phyloP scores from a whole-genome alignment of 1,284 basidiomycete species.

The Tilletia caries region DNA sequence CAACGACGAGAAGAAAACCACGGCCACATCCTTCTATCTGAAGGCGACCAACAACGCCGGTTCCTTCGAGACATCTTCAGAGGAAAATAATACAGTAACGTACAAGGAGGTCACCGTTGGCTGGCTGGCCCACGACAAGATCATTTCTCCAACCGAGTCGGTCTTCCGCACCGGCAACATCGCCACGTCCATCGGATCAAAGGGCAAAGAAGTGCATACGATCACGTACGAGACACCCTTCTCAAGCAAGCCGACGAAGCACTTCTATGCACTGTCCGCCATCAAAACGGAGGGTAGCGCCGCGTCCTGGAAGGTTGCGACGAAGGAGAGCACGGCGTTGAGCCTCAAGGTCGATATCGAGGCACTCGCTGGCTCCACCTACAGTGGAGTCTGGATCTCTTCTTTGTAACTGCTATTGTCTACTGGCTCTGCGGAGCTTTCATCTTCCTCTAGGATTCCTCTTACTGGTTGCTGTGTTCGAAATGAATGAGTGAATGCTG shows the following conservation, averaged over 20 bases:
- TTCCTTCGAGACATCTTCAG: background rate
- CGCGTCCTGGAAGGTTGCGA: background rate
- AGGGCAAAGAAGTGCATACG: background rate
- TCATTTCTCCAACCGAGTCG: background rate
- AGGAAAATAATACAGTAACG: background rate
- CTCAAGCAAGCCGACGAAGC: background rate
- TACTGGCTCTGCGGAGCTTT: background rate
- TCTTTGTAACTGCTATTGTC: background rate
- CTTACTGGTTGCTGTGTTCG: too few species aligned
- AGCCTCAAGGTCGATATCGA: background rate
- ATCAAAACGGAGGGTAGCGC: background rate
- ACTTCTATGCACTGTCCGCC: background rate
- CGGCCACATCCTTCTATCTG: background rate
- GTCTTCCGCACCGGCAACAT: background rate
- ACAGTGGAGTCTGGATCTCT: background rate
- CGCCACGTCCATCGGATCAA: background rate
- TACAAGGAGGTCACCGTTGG: conserved; percentile 1
- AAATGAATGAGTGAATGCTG: too few species aligned
- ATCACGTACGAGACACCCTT: background rate
- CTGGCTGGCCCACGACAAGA: conserved; percentile 12
- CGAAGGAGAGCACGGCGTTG: background rate
- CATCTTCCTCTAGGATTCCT: background rate
- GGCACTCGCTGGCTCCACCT: background rate
- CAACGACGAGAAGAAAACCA: background rate
- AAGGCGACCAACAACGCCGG: background rate